phyloP scores from a whole-genome alignment of 2,329 filamentous ascomycete species.

The Cytospora leucostoma region DNA sequence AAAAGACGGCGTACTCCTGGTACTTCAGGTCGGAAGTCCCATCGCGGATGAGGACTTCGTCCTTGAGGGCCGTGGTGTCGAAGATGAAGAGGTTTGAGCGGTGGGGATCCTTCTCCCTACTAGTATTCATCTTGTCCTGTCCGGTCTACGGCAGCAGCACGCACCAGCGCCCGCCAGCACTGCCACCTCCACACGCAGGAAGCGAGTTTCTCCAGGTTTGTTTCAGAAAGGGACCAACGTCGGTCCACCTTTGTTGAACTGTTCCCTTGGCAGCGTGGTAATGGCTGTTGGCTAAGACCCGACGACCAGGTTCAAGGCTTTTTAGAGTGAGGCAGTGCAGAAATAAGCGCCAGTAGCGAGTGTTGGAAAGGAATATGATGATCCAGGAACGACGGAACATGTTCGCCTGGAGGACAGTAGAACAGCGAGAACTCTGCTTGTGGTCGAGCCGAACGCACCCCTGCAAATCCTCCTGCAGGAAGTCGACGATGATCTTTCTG shows the following conservation, averaged over 20 bases:
- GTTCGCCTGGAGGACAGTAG: not conserved
- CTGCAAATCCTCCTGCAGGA: not conserved
- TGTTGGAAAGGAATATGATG: too few relatives aligned
- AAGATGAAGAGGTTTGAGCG: slow-evolving; percentile 42
- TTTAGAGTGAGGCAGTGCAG: not conserved
- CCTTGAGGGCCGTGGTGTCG: slow-evolving; percentile 38
- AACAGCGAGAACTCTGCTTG: not conserved
- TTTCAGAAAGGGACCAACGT: slow-evolving; percentile 7
- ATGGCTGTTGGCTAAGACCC: too few relatives aligned
- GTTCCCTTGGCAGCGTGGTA: not conserved
- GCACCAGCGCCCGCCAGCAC: slow-evolving; percentile 9
- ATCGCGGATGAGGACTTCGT: slow-evolving; percentile 39
- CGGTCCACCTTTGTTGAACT: slow-evolving; percentile 3
- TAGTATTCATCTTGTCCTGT: slow-evolving; percentile 6
- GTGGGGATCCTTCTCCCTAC: slow-evolving; percentile 16
- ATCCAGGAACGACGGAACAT: too few relatives aligned
- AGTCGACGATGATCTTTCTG: not conserved
- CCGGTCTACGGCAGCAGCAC: slow-evolving; percentile 1
- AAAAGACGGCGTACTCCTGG: slow-evolving; percentile 43
- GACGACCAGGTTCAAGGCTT: too few relatives aligned
- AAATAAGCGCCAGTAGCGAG: too few relatives aligned
- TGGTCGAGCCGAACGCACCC: not conserved
- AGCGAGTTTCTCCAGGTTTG: slow-evolving; percentile 4
- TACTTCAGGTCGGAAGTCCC: slow-evolving; percentile 40
- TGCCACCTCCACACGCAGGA: slow-evolving; percentile 17